Base-by-base conservation (phyloP, 192 early-diverging fungal genomes). In the Diversispora eburnea region DNA sequence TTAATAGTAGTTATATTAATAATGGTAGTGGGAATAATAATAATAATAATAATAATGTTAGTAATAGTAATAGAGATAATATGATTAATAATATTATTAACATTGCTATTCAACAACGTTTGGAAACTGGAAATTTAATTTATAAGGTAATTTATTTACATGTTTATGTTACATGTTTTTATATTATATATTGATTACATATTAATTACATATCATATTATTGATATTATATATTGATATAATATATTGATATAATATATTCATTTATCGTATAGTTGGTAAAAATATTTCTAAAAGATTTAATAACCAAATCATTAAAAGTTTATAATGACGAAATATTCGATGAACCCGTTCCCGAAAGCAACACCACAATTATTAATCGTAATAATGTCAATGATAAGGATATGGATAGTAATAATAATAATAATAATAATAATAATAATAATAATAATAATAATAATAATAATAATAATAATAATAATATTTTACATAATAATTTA, bases 91-190 rank as follows among this genome's bases (percentile, higher is more conserved):
- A 33, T 33, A 33, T 33, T 33, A 33, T 33, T 33, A 64, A 61
- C 0, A 76, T 81, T 22, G 80, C 81, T 17, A 79, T 84, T 58
- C 68, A 80, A 22, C 84, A 85, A 47, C 74, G 82, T 3, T 72
- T 85, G 15, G 78, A 83, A 17, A 79, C 80, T 5, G 86, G 86
- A 8, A 80, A 81, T 45, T 59, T 87, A 3, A 65, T 87, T 56
- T 63, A 56, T 25, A 72, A 80, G 58, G 79, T 78, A 76, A 41
- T 12, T 63, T 42, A 43, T 74, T 43, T 25, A 60, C 6, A 46
- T 8, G 20, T n/a, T 6, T 10, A 47, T 57, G 12, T 47, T 55
- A 17, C 41, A 0, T 25, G 9, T 33, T 19, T 52, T 17, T 60
- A 67, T 8, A 67, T 33, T 41, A 48, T 51, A 51, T 61, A 48